phyloP scores from a whole-genome alignment of 176 grass and related monocot species.

The Carex cristatella region DNA sequence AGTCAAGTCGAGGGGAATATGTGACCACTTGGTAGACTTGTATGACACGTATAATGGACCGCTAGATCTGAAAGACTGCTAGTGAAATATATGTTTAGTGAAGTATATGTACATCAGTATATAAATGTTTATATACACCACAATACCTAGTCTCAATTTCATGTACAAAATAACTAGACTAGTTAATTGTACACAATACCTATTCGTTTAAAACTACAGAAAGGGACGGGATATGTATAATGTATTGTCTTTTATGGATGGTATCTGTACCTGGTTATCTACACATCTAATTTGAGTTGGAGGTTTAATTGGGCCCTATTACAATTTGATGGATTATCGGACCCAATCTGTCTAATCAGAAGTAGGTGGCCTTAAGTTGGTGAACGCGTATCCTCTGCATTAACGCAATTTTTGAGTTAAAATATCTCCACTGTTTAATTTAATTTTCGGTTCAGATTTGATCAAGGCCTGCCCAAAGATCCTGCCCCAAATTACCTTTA shows the following conservation, averaged over 20 bases:
- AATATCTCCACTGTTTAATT: too few species aligned
- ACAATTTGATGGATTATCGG: neutral
- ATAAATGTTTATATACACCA: neutral
- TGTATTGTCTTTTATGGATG: neutral
- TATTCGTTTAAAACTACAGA: neutral
- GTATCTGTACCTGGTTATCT: neutral
- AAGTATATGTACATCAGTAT: too few species aligned
- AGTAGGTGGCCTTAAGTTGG: neutral
- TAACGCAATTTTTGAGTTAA: too few species aligned
- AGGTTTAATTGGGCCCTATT: neutral
- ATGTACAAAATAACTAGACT: neutral
- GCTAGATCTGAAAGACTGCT: neutral
- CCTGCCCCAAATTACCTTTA: too few species aligned
- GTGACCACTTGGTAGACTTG: neutral
- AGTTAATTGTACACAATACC: neutral
- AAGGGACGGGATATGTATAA: neutral
- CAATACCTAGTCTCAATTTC: neutral
- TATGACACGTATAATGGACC: neutral
- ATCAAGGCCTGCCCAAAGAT: too few species aligned
- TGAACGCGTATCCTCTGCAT: neutral
- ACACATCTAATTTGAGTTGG: neutral
- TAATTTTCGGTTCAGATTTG: too few species aligned
- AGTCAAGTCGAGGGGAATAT: constrained; percentile 3
- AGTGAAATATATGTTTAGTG: neutral
- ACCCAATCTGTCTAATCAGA: neutral